These are phyloP conservation scores for Yamadazyma kanchanaburiensis DNA, from an alignment of 1,139 yeast genomes.

Conservation along the genomic window DNA sequence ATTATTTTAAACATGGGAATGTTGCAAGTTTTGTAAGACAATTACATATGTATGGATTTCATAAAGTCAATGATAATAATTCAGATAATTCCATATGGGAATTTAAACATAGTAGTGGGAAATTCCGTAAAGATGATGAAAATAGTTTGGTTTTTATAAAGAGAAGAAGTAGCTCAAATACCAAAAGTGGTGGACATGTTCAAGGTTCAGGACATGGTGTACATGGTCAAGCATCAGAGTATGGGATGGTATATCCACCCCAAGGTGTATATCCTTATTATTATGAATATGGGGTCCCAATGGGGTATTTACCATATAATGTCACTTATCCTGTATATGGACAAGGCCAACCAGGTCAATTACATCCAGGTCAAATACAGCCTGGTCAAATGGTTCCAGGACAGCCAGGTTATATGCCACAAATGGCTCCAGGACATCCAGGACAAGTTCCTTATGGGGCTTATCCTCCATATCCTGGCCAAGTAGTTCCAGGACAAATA, in stretches of 20 bases:
- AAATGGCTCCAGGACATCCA: too few relatives aligned
- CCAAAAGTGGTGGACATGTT: too few relatives aligned
- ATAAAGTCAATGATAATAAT: conserved; percentile 46
- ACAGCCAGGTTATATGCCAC: too few relatives aligned
- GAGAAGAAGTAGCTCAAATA: conserved; percentile 48
- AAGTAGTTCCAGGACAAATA: conserved; percentile 1
- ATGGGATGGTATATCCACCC: neutral
- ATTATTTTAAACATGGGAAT: conserved; percentile 45
- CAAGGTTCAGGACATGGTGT: too few relatives aligned
- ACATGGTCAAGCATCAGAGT: too few relatives aligned
- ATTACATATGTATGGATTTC: conserved; percentile 49
- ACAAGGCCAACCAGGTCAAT: too few relatives aligned
- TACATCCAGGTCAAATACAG: too few relatives aligned
- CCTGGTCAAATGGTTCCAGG: too few relatives aligned
- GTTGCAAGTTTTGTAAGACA: conserved; percentile 48
- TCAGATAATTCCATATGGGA: conserved; percentile 61
- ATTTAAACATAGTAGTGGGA: conserved; percentile 79
- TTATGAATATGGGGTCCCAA: conserved; percentile 13
- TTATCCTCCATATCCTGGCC: too few relatives aligned
- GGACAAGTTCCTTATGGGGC: too few relatives aligned
- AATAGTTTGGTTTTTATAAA: conserved; percentile 63
- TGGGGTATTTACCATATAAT: conserved; percentile 10
- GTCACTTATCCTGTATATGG: conserved; percentile 7
- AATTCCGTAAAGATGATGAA: conserved; percentile 73
- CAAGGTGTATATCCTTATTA: conserved; percentile 10